Percentiles rank a stretch among this genome's conserved stretches.
These are phyloP conservation scores for Salvia sclarea DNA, from an alignment of 305 asterid species.

Conservation along the genomic window DNA sequence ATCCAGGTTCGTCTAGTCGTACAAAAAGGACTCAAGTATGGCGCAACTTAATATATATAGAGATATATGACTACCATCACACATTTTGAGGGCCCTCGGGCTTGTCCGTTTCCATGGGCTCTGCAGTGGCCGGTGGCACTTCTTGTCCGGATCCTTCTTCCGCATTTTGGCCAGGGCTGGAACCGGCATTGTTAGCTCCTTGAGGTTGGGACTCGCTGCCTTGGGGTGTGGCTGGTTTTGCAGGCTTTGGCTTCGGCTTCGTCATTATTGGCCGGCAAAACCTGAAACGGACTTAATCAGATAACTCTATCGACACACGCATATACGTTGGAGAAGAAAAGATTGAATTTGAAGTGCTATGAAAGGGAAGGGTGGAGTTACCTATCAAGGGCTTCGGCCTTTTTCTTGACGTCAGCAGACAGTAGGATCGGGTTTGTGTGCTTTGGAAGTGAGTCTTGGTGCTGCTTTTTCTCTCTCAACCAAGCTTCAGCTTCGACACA, in stretches of 20 bases:
- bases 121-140: constrained; percentile 38
- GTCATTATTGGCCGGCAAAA: constrained; percentile 80
- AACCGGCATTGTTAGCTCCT: constrained; percentile 39
- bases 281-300: too few species aligned
- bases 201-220: too few species aligned
- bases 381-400: constrained; percentile 88
- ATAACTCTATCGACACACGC: too few species aligned
- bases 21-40: constrained; percentile 17
- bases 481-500: constrained; percentile 90
- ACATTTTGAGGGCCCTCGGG: constrained; percentile 35
- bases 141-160: constrained; percentile 41
- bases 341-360: too few species aligned
- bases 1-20: constrained; percentile 16
- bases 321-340: too few species aligned
- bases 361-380: too few species aligned
- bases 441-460: constrained; percentile 82
- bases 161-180: constrained; percentile 38
- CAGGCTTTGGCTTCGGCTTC: constrained; percentile 87
- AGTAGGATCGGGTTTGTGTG: constrained; percentile 65
- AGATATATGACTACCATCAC: too few species aligned
- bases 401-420: constrained; percentile 69
- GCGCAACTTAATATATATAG: not conserved
- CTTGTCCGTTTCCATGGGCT: constrained; percentile 75
- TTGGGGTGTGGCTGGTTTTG: constrained; percentile 72
- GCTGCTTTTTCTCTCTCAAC: constrained; percentile 83